Percentiles rank a stretch among this genome's conserved stretches.
phyloP scores from a whole-genome alignment of 345 rosid species.

The Lepidium aucheri region DNA sequence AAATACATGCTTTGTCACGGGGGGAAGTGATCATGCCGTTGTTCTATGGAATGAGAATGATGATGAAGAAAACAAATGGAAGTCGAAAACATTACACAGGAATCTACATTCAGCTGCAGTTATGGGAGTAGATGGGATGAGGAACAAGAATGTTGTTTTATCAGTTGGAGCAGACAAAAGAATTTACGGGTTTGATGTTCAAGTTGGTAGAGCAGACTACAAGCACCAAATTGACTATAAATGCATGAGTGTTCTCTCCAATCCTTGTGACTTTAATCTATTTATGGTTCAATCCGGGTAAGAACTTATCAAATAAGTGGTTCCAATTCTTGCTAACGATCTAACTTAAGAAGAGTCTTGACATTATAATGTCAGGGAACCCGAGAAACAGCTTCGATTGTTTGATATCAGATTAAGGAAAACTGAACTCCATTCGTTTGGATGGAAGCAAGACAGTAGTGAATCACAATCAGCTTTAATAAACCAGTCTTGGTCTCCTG shows the following conservation, averaged over 20 bases:
- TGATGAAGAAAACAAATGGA: conserved; percentile 54
- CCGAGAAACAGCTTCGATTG: conserved; percentile 68
- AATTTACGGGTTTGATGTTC: conserved; percentile 70
- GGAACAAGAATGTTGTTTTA: conserved; percentile 59
- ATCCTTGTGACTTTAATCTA: conserved; percentile 87
- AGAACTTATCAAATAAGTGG: neutral
- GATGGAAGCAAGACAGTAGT: conserved; percentile 95
- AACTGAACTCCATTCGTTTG: conserved; percentile 77
- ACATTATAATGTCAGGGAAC: conserved; percentile 43
- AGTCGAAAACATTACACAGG: conserved; percentile 62
- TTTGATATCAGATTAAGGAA: conserved; percentile 73
- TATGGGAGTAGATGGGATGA: conserved; percentile 92
- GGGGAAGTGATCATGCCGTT: conserved; percentile 88
- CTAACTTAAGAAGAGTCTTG: neutral
- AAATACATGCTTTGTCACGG: conserved; percentile 61
- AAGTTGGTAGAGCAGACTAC: conserved; percentile 58
- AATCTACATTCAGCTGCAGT: conserved; percentile 86
- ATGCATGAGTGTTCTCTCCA: conserved; percentile 92
- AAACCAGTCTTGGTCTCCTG: conserved; percentile 94
- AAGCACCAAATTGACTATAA: conserved; percentile 79
- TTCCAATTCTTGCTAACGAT: neutral
- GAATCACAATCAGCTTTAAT: conserved; percentile 88
- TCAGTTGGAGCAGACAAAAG: conserved; percentile 88
- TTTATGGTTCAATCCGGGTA: conserved; percentile 98
- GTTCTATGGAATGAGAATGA: conserved; percentile 70